Evolutionary conservation across 1,284 basidiomycete species (phyloP), one percentile per base, ranked within the genome.

Genomic region (Mycosarcoma maydis): DNA sequence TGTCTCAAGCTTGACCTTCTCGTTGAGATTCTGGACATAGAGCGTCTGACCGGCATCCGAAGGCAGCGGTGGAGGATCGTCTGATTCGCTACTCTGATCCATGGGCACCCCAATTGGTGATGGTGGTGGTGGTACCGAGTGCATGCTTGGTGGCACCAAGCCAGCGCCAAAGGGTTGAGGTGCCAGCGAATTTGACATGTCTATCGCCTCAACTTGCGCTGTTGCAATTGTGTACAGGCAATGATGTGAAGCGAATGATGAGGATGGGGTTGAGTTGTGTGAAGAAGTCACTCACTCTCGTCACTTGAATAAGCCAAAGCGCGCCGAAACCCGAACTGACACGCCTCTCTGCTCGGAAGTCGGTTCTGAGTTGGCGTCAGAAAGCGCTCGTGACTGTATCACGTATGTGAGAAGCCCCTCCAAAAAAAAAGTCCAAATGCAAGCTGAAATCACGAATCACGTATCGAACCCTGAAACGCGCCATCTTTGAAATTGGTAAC

Each of bases 1-100:
- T 26, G 94, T 94, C 10, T 71, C 61, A 51, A 94, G 85, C 83
- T 92, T 92, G 72, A 98, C 92, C 84, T 92, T 93, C 85, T 98
- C 95, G 83, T 98, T 98, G 78, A 98, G 84, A 83, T 98, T 98
- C 83, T 97, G 92, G 75, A 98, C 89, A 82, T 98, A 98, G 36
- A 98, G 85, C 16, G 95, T 98, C 83, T 95, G 92, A 37, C 58
- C 58, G 11, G 75, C 65, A 23, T 61, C 55, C 1, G 48, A 24
- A 2, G 67, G 67, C 6, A 70, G 52, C n/a, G 55, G 57, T 27
- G 50, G 57, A 34, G 45, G 32, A 19, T 60, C 56, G 9, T 60
- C 48, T 17, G 44, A 20, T 9, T 55, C 43, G 6, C 6, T 19
- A 27, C 47, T 47, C 24, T 57, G 53, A 24, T 57, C 54, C 50